Conservation (phyloP, 148 eudicot species). For the Drosera capensis region DNA sequence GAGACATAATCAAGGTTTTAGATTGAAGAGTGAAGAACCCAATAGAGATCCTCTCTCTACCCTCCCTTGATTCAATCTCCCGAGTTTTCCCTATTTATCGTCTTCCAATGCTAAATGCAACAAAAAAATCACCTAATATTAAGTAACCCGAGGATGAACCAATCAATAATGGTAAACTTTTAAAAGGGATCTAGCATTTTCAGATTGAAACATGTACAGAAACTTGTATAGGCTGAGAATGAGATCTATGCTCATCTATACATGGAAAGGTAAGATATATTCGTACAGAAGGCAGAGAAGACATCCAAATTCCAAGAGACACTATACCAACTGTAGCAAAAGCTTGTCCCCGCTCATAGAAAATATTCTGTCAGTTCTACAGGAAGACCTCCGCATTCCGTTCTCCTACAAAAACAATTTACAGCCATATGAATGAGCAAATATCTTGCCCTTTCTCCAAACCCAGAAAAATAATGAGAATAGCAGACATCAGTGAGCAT, state of each 20-base stretch:
- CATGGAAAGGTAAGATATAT: constrained; percentile 16
- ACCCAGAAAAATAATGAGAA: background rate
- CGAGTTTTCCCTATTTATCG: too few species aligned
- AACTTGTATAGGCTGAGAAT: constrained; percentile 7
- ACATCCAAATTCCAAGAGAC: constrained; percentile 66
- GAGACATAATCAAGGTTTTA: too few species aligned
- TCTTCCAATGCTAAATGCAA: too few species aligned
- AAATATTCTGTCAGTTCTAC: constrained; percentile 30
- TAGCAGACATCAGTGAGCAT: constrained; percentile 8
- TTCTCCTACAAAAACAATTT: constrained; percentile 29
- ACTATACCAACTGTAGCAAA: constrained; percentile 54
- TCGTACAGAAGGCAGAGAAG: constrained; percentile 32
- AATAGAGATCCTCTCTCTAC: too few species aligned
- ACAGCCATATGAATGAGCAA: background rate
- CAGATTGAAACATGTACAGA: constrained; percentile 10
- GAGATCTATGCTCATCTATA: constrained; percentile 10
- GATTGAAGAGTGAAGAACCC: too few species aligned
- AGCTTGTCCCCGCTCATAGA: constrained; percentile 62
- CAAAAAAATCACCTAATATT: too few species aligned
- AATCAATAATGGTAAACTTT: too few species aligned
- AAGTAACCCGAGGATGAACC: too few species aligned
- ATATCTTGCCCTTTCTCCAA: background rate
- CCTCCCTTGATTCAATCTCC: too few species aligned
- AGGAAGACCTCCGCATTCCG: constrained; percentile 54
- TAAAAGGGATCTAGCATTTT: too few species aligned